A percentile compares a stretch with the other conserved stretches of the same genome.
Conservation (phyloP, 768 basidiomycete genomes). For the Pholiota molesta region DNA sequence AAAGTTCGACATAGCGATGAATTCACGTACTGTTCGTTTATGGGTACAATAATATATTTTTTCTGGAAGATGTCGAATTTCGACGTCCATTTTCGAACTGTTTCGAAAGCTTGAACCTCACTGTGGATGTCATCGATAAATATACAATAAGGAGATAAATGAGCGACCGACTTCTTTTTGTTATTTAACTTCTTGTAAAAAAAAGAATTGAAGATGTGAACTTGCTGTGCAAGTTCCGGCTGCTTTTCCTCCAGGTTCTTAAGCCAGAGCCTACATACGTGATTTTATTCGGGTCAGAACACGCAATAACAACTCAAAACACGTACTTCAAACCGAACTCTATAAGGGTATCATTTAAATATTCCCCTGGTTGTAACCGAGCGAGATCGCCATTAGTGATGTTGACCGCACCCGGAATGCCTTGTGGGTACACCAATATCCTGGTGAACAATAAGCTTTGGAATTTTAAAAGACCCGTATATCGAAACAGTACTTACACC, state of each 20-base stretch:
- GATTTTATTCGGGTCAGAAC: not conserved
- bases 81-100: constrained; percentile 92
- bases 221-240: constrained; percentile 66
- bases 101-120: constrained; percentile 68
- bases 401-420: constrained; percentile 73
- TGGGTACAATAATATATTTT: constrained; percentile 92
- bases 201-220: constrained; percentile 96
- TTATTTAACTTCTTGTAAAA: constrained; percentile 92
- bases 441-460: constrained; percentile 37
- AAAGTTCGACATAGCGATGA: not conserved
- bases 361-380: constrained; percentile 79
- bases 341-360: constrained; percentile 94
- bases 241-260: constrained; percentile 54
- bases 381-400: constrained; percentile 79
- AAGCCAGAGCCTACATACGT: constrained; percentile 64
- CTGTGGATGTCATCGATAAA: constrained; percentile 13
- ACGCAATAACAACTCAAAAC: not conserved
- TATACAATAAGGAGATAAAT: constrained; percentile 18
- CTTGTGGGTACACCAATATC: constrained; percentile 76
- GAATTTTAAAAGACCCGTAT: not conserved
- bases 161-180: constrained; percentile 54
- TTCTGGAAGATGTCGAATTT: constrained; percentile 89
- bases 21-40: constrained; percentile 86
- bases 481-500: constrained; percentile 46
- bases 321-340: constrained; percentile 94